Evolutionary conservation across 2,329 filamentous ascomycete genomes (phyloP).

Genomic region (Curvularia lunata): DNA sequence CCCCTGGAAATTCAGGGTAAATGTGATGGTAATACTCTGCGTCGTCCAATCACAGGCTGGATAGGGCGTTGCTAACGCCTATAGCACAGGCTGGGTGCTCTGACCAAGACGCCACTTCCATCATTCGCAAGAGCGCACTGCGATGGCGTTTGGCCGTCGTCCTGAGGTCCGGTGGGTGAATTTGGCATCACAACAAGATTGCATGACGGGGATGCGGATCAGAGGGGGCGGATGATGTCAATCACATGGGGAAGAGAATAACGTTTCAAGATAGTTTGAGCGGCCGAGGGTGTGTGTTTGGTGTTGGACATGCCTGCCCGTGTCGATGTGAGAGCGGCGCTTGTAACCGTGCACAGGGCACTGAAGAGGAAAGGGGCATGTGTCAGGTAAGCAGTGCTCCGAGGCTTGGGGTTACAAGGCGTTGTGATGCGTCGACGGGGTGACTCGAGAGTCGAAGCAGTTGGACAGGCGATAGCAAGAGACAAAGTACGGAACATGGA

Average conservation of each 20-base stretch:
- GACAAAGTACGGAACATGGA: constrained; percentile 7
- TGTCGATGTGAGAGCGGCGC: too few species aligned
- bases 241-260: neutral
- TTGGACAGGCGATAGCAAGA: neutral
- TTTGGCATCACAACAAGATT: neutral
- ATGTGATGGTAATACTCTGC: constrained; percentile 2
- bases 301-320: neutral
- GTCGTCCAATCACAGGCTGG: neutral
- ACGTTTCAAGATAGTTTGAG: neutral
- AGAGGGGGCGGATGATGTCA: neutral
- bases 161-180: neutral
- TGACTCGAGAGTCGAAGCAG: constrained; percentile 14
- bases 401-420: constrained; percentile 5
- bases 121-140: neutral
- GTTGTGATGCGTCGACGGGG: constrained; percentile 17
- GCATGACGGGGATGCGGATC: neutral
- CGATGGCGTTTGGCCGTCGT: neutral
- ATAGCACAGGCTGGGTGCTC: neutral
- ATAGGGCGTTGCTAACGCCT: neutral
- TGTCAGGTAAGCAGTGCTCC: constrained; percentile 4
- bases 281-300: neutral
- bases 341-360: constrained; percentile 1
- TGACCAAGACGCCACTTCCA: neutral
- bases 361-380: neutral
- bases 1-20: neutral